Percentiles rank a stretch among this genome's conserved stretches.
Evolutionary conservation across 805 yeast species (phyloP).

Genomic region (Starmera dryadoides): DNA sequence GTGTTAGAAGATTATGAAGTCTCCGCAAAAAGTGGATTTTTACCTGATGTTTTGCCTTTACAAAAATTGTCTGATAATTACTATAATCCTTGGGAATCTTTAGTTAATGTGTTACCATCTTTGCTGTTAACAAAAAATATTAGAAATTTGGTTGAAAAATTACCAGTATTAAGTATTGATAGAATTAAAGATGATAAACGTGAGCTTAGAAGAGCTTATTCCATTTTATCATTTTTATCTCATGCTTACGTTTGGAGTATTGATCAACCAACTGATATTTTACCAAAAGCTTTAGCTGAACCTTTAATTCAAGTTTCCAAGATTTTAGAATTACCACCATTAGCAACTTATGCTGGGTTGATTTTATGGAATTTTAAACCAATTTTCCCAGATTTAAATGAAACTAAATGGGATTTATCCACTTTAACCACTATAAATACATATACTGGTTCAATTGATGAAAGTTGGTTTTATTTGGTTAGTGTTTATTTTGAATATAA

Average conservation of each 20-base stretch:
- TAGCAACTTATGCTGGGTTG: constrained; percentile 82
- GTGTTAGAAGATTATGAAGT: constrained; percentile 59
- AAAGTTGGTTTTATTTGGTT: constrained; percentile 88
- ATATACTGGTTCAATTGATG: constrained; percentile 86
- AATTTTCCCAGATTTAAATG: constrained; percentile 36
- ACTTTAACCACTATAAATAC: constrained; percentile 75
- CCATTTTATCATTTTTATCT: constrained; percentile 67
- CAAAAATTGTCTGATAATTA: constrained; percentile 50
- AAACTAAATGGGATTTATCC: constrained; percentile 40
- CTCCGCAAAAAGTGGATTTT: constrained; percentile 66
- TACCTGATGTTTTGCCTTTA: constrained; percentile 66
- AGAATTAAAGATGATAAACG: constrained; percentile 30
- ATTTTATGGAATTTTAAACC: constrained; percentile 83
- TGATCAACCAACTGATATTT: constrained; percentile 46
- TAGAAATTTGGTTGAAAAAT: constrained; percentile 51
- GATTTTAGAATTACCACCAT: constrained; percentile 67
- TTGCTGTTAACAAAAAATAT: constrained; percentile 59
- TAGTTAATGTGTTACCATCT: constrained; percentile 64
- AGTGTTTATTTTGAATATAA: constrained; percentile 79
- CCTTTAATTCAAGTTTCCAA: constrained; percentile 62
- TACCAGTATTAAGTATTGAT: constrained; percentile 50
- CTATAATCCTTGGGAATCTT: constrained; percentile 70
- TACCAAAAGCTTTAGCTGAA: constrained; percentile 62
- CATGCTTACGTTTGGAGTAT: constrained; percentile 92
- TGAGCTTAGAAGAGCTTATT: constrained; percentile 74